Percentiles rank a stretch among this genome's conserved stretches.
These are phyloP conservation scores for Lobosporangium transversale DNA, from an alignment of 192 early-diverging fungal species.

Conservation along the genomic window DNA sequence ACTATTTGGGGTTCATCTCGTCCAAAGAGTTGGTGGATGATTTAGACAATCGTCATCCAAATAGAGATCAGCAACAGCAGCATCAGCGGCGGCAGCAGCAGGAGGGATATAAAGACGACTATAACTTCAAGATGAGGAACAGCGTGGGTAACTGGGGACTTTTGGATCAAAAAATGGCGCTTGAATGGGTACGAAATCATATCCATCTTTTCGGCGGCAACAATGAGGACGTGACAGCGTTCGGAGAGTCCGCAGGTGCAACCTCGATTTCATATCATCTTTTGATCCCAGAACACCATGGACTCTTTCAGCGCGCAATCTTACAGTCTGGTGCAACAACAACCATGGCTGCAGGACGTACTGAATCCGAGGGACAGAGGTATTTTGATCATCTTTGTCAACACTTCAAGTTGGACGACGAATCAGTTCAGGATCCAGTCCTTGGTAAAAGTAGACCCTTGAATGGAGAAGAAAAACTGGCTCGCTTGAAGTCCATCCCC, in stretches of 20 bases:
- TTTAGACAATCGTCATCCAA: background rate
- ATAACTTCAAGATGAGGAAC: background rate
- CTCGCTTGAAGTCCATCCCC: constrained; percentile 2
- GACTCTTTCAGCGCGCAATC: constrained; percentile 23
- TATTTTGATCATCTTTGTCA: constrained; percentile 17
- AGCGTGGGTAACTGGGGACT: constrained; percentile 55
- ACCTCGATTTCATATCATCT: constrained; percentile 11
- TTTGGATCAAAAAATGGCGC: constrained; percentile 60
- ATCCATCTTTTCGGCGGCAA: constrained; percentile 34
- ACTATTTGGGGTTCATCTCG: constrained; percentile 40
- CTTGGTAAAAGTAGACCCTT: background rate
- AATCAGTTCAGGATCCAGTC: background rate
- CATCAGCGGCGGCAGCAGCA: too few species aligned
- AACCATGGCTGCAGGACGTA: constrained; percentile 9
- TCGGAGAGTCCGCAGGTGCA: constrained; percentile 30
- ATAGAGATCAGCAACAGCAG: background rate
- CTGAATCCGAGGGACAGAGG: constrained; percentile 10
- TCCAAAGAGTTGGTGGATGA: constrained; percentile 15
- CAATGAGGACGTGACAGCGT: constrained; percentile 7
- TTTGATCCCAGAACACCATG: constrained; percentile 18
- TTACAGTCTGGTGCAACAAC: constrained; percentile 10
- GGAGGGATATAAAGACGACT: too few species aligned
- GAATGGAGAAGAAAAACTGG: constrained; percentile 7
- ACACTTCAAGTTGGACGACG: constrained; percentile 2
- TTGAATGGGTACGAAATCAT: constrained; percentile 57